Base-by-base conservation (phyloP, 768 basidiomycete species). In the Auricularia sp. region DNA sequence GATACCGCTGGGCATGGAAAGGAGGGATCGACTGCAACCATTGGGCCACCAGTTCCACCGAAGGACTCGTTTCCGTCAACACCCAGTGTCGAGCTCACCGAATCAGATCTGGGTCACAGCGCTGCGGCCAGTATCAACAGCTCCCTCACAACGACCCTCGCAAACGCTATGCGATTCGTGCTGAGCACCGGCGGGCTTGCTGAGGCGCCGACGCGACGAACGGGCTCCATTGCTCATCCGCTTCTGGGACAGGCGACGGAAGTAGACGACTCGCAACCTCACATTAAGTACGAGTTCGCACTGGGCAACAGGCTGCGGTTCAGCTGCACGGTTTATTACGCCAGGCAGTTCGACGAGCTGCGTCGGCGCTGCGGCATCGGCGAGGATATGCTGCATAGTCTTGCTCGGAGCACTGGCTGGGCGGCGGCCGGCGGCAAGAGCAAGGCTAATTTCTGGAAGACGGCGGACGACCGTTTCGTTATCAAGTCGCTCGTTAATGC, bases 401-500 rank as follows among this genome's bases (percentile, higher is more conserved):
- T 92, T 67, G 77, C 79, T 29, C 73, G 76, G 62, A 85, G 85
- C 67, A 76, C 79, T 51, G 84, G 83, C 64, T 94, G 90, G 90
- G 76, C 80, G 13, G 89, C 90, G 0, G 85, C 85, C 65, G 87
- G 91, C 0, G 91, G 91, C 4, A 94, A 92, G 81, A 90, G 88
- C 73, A 83, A 81, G 70, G 85, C 84, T 2, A 85, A 87, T 67
- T 94, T 92, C 71, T 90, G 90, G 88, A 90, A 88, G 80, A 91
- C 88, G 58, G 73, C 75, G 34, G 91, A 94, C 73, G 83, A 88
- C 68, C 78, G 84, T 66, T 90, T 88, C 71, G 86, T 94, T 69
- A 87, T 92, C 78, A 92, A 92, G 82, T 90, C 90, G 21, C 74
- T 92, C 66, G 87, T 94, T 16, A 87, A 88, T 74, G 88, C 89